A percentile compares a stretch with the other conserved stretches of the same genome.
Conservation (phyloP, 116 monocot genomes). For the Iris pallida region DNA sequence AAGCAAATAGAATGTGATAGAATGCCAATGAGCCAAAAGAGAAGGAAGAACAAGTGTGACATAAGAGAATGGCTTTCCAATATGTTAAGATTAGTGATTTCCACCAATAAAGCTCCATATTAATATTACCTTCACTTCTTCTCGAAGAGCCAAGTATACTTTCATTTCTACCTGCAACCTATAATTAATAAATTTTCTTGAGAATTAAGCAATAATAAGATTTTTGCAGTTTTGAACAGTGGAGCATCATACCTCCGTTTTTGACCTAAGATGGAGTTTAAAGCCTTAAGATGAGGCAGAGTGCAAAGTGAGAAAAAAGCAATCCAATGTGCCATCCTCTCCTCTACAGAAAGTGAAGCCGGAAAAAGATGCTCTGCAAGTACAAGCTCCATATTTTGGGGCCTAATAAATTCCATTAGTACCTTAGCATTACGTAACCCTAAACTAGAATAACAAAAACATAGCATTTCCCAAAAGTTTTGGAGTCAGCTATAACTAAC, state of each 20-base stretch:
- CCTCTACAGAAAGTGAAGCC: slow-evolving; percentile 54
- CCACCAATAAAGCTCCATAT: background rate
- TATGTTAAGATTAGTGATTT: background rate
- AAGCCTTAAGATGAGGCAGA: slow-evolving; percentile 48
- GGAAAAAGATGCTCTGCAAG: slow-evolving; percentile 85
- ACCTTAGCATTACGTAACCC: background rate
- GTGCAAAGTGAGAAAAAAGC: slow-evolving; percentile 65
- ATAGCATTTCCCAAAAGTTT: no score
- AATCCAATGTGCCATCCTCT: slow-evolving; percentile 73
- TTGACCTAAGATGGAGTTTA: slow-evolving; percentile 57
- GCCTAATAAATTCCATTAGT: slow-evolving; percentile 31
- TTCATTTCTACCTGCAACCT: slow-evolving; percentile 70
- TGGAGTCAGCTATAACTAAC: no score
- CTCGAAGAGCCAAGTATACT: slow-evolving; percentile 49
- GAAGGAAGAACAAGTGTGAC: background rate
- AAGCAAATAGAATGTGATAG: background rate
- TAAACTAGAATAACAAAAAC: background rate
- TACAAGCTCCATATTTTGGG: slow-evolving; percentile 74
- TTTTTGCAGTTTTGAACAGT: background rate
- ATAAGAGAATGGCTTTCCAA: background rate
- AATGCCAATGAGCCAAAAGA: background rate
- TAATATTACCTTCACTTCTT: slow-evolving; percentile 60
- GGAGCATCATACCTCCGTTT: slow-evolving; percentile 55
- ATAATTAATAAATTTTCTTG: slow-evolving; percentile 5
- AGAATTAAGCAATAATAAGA: background rate